A percentile compares a stretch with the other conserved stretches of the same genome.
These are phyloP conservation scores for Gypsophila paniculata DNA, from an alignment of 179 eudicot genomes.

Conservation along the genomic window DNA sequence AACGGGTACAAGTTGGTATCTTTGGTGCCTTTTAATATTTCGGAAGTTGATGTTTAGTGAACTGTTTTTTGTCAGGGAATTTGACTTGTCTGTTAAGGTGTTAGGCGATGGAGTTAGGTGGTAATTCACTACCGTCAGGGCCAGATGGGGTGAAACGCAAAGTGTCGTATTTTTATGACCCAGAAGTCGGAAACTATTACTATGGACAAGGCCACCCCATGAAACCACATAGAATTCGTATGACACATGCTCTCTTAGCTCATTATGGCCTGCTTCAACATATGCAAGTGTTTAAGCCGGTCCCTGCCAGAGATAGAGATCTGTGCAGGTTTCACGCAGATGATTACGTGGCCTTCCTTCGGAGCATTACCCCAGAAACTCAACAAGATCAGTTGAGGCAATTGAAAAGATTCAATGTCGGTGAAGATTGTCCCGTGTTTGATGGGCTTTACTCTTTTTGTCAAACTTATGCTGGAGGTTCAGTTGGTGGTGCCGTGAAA, in stretches of 20 bases:
- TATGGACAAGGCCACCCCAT: conserved; percentile 80
- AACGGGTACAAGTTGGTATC: no score
- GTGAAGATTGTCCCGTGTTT: conserved; percentile 73
- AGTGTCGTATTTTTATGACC: conserved; percentile 65
- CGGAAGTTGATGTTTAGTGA: no score
- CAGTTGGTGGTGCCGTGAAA: conserved; percentile 70
- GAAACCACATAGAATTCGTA: conserved; percentile 71
- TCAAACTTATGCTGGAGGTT: conserved; percentile 75
- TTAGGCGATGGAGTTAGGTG: conserved; percentile 52
- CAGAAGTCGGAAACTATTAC: conserved; percentile 55
- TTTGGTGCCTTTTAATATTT: no score
- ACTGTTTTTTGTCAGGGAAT: no score
- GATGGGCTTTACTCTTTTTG: conserved; percentile 69
- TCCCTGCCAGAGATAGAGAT: conserved; percentile 63
- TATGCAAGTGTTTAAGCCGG: conserved; percentile 68
- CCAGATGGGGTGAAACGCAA: conserved; percentile 64
- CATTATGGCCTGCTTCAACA: conserved; percentile 69
- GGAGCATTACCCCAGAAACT: conserved; percentile 60
- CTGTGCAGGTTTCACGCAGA: conserved; percentile 70
- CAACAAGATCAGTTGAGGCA: conserved; percentile 67
- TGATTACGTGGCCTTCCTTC: conserved; percentile 58
- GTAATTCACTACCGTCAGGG: conserved; percentile 64
- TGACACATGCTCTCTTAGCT: conserved; percentile 65
- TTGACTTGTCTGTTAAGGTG: no score
- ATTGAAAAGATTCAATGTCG: conserved; percentile 63